A percentile compares a stretch with the other conserved stretches of the same genome.
These are phyloP conservation scores for Aspergillus novoparasiticus DNA, from an alignment of 2,329 filamentous ascomycete genomes.

Conservation along the genomic window DNA sequence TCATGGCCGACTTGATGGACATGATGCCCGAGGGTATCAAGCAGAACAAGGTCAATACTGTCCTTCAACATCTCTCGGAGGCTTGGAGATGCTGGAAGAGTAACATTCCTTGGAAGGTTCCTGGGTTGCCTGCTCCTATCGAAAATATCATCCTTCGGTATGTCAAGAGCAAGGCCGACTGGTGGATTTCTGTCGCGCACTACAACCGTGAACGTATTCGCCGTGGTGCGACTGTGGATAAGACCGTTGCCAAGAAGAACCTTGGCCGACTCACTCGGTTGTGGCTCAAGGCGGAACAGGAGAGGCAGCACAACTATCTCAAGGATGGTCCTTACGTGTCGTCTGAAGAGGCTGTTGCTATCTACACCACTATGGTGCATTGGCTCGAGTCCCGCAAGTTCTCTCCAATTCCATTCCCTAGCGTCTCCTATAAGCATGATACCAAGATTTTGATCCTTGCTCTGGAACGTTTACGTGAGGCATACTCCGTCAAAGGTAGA, in stretches of 20 bases:
- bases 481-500: constrained; percentile 95
- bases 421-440: constrained; percentile 98
- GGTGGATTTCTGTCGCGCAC: constrained; percentile 99
- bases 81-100: constrained; percentile 99
- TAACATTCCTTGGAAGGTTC: constrained; percentile 99
- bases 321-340: constrained; percentile 99
- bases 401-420: constrained; percentile 97
- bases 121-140: constrained; percentile 91
- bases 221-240: constrained; percentile 94
- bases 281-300: constrained; percentile 98
- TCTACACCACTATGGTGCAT: constrained; percentile 98
- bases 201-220: constrained; percentile 98
- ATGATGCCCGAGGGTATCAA: constrained; percentile 99
- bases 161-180: constrained; percentile 98
- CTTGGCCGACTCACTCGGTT: constrained; percentile 89
- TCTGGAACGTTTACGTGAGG: constrained; percentile 86
- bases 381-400: constrained; percentile 99
- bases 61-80: constrained; percentile 94
- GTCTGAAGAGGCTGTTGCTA: constrained; percentile 96
- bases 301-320: constrained; percentile 98
- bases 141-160: constrained; percentile 99
- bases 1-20: constrained; percentile 99
- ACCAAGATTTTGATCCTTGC: constrained; percentile 98
- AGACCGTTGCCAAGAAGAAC: constrained; percentile 99
- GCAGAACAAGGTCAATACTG: constrained; percentile 98